phyloP scores from a whole-genome alignment of 148 eudicot genomes.

The Nepenthes gracilis region DNA sequence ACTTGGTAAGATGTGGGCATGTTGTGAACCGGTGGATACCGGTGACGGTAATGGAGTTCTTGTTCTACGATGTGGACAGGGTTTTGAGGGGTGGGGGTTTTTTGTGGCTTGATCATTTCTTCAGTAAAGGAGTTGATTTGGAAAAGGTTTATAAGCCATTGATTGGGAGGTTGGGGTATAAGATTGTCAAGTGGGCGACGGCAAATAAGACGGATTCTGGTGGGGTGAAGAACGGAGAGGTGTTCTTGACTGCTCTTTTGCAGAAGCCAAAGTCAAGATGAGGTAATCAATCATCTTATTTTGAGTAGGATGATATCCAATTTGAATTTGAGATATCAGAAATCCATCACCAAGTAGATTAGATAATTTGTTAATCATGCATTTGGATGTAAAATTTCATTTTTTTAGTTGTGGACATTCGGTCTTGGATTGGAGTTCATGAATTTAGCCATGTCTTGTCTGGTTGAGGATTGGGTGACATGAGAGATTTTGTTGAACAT shows the following conservation, averaged over 20 bases:
- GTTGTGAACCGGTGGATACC: constrained; percentile 92
- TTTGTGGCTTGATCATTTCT: constrained; percentile 75
- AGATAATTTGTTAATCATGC: no score
- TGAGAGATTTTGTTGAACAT: no score
- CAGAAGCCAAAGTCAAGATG: constrained; percentile 70
- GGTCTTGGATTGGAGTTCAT: no score
- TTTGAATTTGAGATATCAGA: no score
- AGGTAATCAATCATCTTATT: no score
- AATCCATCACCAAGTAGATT: no score
- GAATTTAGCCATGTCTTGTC: no score
- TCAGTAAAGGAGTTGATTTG: constrained; percentile 60
- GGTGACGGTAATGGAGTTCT: constrained; percentile 45
- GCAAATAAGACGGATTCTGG: constrained; percentile 53
- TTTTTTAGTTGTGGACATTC: no score
- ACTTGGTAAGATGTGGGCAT: constrained; percentile 63
- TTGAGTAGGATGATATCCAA: no score
- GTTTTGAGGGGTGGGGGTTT: constrained; percentile 76
- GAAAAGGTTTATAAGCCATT: constrained; percentile 64
- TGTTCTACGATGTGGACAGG: constrained; percentile 76
- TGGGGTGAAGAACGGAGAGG: constrained; percentile 65
- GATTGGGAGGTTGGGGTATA: constrained; percentile 65
- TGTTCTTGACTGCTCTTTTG: constrained; percentile 80
- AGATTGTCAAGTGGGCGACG: constrained; percentile 86
- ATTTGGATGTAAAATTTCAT: no score
- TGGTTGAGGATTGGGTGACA: no score